A percentile compares a stretch with the other conserved stretches of the same genome.
These are phyloP conservation scores for Pontederia paniculata DNA, from an alignment of 176 grass and related monocot genomes.

Conservation along the genomic window DNA sequence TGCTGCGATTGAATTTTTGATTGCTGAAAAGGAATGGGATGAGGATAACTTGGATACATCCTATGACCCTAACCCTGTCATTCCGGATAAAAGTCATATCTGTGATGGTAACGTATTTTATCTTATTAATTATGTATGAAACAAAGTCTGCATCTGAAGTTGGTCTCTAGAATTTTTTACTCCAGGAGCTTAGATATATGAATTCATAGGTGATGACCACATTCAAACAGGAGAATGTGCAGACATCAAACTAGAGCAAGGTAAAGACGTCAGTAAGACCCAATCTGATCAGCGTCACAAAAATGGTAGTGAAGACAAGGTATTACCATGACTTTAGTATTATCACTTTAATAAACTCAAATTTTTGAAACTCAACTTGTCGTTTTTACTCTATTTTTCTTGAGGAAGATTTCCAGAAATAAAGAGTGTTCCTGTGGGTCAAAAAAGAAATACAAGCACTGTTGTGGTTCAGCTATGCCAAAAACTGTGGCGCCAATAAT, in stretches of 20 bases:
- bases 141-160: background rate
- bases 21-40: constrained; percentile 30
- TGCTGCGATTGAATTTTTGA: constrained; percentile 69
- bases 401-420: constrained; percentile 25
- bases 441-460: constrained; percentile 36
- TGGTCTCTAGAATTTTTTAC: constrained; percentile 7
- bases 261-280: constrained; percentile 13
- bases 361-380: background rate
- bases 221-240: constrained; percentile 6
- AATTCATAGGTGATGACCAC: constrained; percentile 21
- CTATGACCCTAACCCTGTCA: constrained; percentile 20
- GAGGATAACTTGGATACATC: constrained; percentile 22
- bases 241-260: constrained; percentile 19
- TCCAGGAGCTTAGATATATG: constrained; percentile 4
- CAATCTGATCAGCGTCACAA: constrained; percentile 16
- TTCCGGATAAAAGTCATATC: no score
- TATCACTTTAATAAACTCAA: background rate
- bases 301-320: constrained; percentile 27
- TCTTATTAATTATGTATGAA: background rate
- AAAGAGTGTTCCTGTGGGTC: constrained; percentile 54
- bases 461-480: constrained; percentile 27
- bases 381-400: background rate
- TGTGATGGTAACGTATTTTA: background rate
- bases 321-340: constrained; percentile 8
- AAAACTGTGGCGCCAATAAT: constrained; percentile 26